These are phyloP conservation scores for Coemansia sp. DNA, from an alignment of 192 early-diverging fungal genomes.

Conservation along the genomic window DNA sequence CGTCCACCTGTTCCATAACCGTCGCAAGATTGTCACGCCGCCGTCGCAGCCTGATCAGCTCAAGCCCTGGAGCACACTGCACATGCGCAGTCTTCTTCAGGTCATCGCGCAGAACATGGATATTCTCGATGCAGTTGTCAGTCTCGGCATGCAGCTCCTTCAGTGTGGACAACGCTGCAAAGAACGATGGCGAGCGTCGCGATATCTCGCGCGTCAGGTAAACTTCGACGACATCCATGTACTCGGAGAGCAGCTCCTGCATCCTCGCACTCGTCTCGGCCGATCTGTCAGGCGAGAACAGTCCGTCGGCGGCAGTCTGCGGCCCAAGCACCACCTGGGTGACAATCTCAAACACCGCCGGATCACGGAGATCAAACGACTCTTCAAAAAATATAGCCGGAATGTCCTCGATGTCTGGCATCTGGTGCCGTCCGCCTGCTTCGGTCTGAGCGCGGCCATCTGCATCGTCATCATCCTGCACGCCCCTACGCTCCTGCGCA, in stretches of 20 bases:
- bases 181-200: slow-evolving; percentile 90
- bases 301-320: slow-evolving; percentile 49
- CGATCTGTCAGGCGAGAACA: slow-evolving; percentile 48
- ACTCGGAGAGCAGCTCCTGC: slow-evolving; percentile 88
- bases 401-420: slow-evolving; percentile 78
- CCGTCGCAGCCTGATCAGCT: slow-evolving; percentile 79
- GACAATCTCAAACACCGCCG: slow-evolving; percentile 81
- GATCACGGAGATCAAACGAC: slow-evolving; percentile 85
- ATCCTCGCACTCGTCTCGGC: slow-evolving; percentile 68
- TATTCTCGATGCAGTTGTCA: slow-evolving; percentile 83
- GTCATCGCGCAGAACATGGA: slow-evolving; percentile 72
- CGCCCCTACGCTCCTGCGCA: slow-evolving; percentile 8
- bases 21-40: slow-evolving; percentile 69
- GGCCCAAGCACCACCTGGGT: slow-evolving; percentile 68
- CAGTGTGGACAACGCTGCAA: slow-evolving; percentile 89
- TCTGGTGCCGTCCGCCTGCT: background rate
- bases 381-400: slow-evolving; percentile 86
- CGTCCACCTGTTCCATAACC: slow-evolving; percentile 68
- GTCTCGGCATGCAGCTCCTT: slow-evolving; percentile 93
- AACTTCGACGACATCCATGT: slow-evolving; percentile 91
- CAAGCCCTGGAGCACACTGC: slow-evolving; percentile 75
- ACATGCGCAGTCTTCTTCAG: slow-evolving; percentile 63
- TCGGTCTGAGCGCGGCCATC: background rate
- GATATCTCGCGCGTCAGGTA: slow-evolving; percentile 95
- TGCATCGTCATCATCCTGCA: background rate